A percentile compares a stretch with the other conserved stretches of the same genome.
These are phyloP conservation scores for Ustilago loliicola DNA, from an alignment of 1,284 basidiomycete species.

Conservation along the genomic window DNA sequence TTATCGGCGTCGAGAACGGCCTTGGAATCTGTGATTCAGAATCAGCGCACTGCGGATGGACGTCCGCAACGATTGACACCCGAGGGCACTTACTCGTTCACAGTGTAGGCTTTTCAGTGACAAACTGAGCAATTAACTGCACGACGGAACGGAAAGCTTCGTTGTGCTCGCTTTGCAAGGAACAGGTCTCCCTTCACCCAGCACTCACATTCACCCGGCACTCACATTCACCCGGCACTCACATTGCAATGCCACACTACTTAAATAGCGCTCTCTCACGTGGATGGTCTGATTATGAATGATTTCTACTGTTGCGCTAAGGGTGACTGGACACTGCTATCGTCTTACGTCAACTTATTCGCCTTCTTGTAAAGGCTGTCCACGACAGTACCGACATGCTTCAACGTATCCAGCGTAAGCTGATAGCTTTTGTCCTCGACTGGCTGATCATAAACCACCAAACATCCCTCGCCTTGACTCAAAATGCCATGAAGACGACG, in stretches of 20 bases:
- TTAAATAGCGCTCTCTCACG: background rate
- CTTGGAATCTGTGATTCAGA: too few relatives aligned
- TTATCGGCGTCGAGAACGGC: too few relatives aligned
- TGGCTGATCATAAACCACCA: conserved; percentile 88
- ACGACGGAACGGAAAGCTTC: too few relatives aligned
- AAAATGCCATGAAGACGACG: conserved; percentile 93
- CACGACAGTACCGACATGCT: conserved; percentile 90
- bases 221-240: too few relatives aligned
- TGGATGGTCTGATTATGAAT: background rate
- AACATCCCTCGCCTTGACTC: conserved; percentile 92
- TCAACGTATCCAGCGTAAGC: conserved; percentile 87
- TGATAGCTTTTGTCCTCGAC: conserved; percentile 87
- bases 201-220: too few relatives aligned
- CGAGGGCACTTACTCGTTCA: too few relatives aligned
- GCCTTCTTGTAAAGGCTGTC: conserved; percentile 83
- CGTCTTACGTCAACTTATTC: conserved; percentile 33
- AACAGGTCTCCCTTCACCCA: too few relatives aligned
- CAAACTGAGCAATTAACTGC: too few relatives aligned
- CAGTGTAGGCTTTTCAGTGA: too few relatives aligned
- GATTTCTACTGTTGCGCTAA: background rate
- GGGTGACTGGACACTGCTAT: background rate
- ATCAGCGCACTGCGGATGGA: too few relatives aligned
- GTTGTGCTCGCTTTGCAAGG: too few relatives aligned
- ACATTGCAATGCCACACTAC: background rate
- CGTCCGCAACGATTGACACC: too few relatives aligned